These are phyloP conservation scores for Catharanthus roseus DNA, from an alignment of 257 asterid species.

Conservation along the genomic window DNA sequence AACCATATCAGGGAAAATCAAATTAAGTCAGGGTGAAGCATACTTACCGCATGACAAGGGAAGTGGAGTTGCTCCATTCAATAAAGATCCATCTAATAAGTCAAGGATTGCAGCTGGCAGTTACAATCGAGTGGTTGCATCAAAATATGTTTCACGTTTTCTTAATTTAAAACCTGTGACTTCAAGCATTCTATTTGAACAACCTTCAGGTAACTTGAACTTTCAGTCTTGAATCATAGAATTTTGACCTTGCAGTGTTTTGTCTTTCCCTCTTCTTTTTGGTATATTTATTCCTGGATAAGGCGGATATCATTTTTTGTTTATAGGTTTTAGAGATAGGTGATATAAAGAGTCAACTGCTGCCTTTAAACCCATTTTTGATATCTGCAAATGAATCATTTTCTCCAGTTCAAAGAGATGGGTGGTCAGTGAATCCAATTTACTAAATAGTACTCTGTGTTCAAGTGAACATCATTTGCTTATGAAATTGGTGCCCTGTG, in stretches of 20 bases:
- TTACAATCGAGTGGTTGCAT: slow-evolving; percentile 80
- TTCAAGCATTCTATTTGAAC: slow-evolving; percentile 48
- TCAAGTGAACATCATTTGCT: background rate
- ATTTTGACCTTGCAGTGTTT: background rate
- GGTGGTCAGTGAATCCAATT: background rate
- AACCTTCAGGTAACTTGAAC: slow-evolving; percentile 60
- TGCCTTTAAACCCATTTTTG: background rate
- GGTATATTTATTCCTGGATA: background rate
- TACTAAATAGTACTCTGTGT: background rate
- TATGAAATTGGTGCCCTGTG: background rate
- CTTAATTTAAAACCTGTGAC: slow-evolving; percentile 78
- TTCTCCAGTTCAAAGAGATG: background rate
- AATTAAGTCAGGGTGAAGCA: slow-evolving; percentile 94
- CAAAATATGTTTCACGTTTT: slow-evolving; percentile 88
- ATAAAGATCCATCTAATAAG: slow-evolving; percentile 43
- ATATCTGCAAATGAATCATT: background rate
- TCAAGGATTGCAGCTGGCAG: slow-evolving; percentile 55
- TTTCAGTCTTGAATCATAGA: background rate
- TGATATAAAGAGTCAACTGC: background rate
- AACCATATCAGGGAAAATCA: slow-evolving; percentile 88
- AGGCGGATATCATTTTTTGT: background rate
- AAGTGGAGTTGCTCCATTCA: slow-evolving; percentile 75
- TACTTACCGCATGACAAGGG: slow-evolving; percentile 97
- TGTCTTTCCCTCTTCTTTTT: background rate
- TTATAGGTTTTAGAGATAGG: background rate